These are phyloP conservation scores for Phoenix roebelenii DNA, from an alignment of 176 grass and related monocot species.

Conservation along the genomic window DNA sequence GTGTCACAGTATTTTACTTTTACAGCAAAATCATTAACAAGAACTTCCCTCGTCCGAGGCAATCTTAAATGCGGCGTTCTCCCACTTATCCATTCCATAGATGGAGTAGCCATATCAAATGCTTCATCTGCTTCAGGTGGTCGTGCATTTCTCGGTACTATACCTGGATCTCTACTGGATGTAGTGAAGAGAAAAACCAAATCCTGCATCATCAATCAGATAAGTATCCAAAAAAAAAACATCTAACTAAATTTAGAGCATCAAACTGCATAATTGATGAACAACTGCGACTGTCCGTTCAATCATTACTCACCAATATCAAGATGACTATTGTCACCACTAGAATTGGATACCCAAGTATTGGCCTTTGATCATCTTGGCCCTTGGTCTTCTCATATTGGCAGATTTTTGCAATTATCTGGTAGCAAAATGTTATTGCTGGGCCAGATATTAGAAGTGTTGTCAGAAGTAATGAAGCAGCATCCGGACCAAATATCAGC, in stretches of 20 bases:
- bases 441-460: slow-evolving; percentile 32
- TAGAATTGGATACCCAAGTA: slow-evolving; percentile 14
- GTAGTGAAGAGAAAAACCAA: background rate
- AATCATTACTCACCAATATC: slow-evolving; percentile 18
- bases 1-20: slow-evolving; percentile 9
- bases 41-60: slow-evolving; percentile 2
- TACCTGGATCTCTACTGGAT: slow-evolving; percentile 13
- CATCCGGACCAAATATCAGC: slow-evolving; percentile 48
- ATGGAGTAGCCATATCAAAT: slow-evolving; percentile 15
- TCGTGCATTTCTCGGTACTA: background rate
- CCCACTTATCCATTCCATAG: slow-evolving; percentile 1
- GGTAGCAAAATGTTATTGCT: slow-evolving; percentile 32
- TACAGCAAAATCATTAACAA: background rate
- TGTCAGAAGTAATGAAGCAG: slow-evolving; percentile 38
- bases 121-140: slow-evolving; percentile 13
- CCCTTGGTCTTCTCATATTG: background rate
- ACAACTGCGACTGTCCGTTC: no score
- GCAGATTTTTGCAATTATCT: slow-evolving; percentile 25
- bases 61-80: slow-evolving; percentile 5
- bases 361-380: background rate
- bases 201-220: slow-evolving; percentile 2
- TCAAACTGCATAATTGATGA: no score
- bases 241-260: no score
- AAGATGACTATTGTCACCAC: slow-evolving; percentile 24
- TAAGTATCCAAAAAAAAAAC: background rate